Conservation (phyloP, 352 stramenopile genomes). For the Phytopythium montanum region DNA sequence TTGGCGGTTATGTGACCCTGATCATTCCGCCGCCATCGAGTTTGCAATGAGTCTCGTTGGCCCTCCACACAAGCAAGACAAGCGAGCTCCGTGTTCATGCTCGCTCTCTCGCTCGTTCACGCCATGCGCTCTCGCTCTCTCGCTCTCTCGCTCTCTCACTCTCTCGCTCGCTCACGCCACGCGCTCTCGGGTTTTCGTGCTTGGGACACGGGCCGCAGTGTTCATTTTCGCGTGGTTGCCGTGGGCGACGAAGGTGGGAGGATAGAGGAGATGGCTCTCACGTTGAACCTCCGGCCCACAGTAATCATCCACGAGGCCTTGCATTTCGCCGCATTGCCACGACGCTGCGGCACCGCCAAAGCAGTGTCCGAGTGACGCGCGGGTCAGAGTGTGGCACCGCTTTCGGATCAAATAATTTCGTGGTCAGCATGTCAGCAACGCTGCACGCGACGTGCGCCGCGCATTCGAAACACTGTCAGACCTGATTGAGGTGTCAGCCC, state of each 20-base stretch:
- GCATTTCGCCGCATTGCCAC: neutral
- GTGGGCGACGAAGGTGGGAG: neutral
- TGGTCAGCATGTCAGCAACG: neutral
- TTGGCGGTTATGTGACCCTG: neutral
- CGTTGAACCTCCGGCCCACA: neutral
- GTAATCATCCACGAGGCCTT: neutral
- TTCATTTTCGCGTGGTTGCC: neutral
- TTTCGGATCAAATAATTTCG: neutral
- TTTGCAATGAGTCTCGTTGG: too few relatives aligned
- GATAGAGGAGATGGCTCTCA: neutral
- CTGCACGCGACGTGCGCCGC: neutral
- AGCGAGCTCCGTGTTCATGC: too few relatives aligned
- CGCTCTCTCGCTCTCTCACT: too few relatives aligned
- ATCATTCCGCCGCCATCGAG: neutral
- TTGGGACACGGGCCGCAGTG: too few relatives aligned
- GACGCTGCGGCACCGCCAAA: neutral
- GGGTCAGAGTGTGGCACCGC: constrained; percentile 1
- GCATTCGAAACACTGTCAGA: neutral
- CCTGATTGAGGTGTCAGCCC: neutral
- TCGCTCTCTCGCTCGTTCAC: too few relatives aligned
- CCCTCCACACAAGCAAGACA: too few relatives aligned
- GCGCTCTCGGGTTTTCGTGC: too few relatives aligned
- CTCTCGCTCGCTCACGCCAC: too few relatives aligned
- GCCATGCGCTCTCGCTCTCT: too few relatives aligned
- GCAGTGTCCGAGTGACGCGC: too few relatives aligned